These are phyloP conservation scores for Bauhinia variegata DNA, from an alignment of 306 rosid species.

Conservation along the genomic window DNA sequence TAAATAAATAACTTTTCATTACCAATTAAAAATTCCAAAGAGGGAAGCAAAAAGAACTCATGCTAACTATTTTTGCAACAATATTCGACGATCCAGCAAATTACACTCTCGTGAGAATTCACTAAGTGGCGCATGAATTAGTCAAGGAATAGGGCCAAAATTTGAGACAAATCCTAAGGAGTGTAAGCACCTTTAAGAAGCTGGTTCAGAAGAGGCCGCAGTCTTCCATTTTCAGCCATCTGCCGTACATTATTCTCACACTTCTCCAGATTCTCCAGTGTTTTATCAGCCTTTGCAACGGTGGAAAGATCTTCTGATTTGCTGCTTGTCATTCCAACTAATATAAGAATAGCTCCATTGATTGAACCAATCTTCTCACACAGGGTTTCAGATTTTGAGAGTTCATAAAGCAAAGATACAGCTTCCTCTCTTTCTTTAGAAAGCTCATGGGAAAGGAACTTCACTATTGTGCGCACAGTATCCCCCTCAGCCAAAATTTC, in stretches of 20 bases:
- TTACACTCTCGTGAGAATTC: slow-evolving; percentile 25
- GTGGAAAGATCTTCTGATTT: slow-evolving; percentile 79
- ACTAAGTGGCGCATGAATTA: slow-evolving; percentile 13
- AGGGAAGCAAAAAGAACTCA: slow-evolving; percentile 11
- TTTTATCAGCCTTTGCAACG: slow-evolving; percentile 76
- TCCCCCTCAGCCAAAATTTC: slow-evolving; percentile 90
- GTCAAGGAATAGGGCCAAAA: slow-evolving; percentile 1
- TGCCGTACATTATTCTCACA: slow-evolving; percentile 85
- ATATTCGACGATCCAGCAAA: slow-evolving; percentile 14
- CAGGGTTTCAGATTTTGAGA: slow-evolving; percentile 78
- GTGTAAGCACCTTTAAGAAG: slow-evolving; percentile 81
- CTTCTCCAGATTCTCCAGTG: slow-evolving; percentile 81
- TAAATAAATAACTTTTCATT: too few relatives aligned
- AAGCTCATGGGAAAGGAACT: slow-evolving; percentile 77
- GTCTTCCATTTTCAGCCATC: slow-evolving; percentile 93
- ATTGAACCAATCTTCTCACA: slow-evolving; percentile 93
- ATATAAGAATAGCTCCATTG: slow-evolving; percentile 89
- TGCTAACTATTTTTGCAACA: slow-evolving; percentile 15
- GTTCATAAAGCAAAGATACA: slow-evolving; percentile 90
- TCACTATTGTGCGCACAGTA: slow-evolving; percentile 81
- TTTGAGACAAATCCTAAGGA: slow-evolving; percentile 6
- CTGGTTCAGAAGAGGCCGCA: slow-evolving; percentile 81
- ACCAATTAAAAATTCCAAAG: too few relatives aligned
- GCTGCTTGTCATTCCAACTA: slow-evolving; percentile 97
- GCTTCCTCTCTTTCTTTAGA: slow-evolving; percentile 94